These are phyloP conservation scores for Kandelia obovata DNA, from an alignment of 345 rosid species.

Conservation along the genomic window DNA sequence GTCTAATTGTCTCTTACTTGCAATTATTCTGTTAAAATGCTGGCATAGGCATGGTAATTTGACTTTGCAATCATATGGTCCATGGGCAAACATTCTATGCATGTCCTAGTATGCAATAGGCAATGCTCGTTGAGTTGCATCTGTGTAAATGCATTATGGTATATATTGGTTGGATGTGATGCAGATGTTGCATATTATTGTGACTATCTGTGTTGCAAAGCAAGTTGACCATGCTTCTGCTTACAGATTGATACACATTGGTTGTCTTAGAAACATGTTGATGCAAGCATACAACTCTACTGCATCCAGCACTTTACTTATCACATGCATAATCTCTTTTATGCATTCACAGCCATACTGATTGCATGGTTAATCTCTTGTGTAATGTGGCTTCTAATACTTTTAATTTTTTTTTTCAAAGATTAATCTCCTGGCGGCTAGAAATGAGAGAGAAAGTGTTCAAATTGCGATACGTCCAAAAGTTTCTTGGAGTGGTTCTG, in stretches of 20 bases:
- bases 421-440: slow-evolving; percentile 90
- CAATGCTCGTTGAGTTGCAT: background rate
- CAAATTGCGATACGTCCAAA: slow-evolving; percentile 93
- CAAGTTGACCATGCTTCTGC: background rate
- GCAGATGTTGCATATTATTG: background rate
- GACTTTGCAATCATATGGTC: background rate
- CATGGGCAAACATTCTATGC: background rate
- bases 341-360: too few species aligned
- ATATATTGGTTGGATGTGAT: too few species aligned
- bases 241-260: background rate
- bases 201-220: background rate
- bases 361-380: too few species aligned
- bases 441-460: slow-evolving; percentile 94
- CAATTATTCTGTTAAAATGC: background rate
- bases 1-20: slow-evolving; percentile 9
- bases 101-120: background rate
- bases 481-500: slow-evolving; percentile 77
- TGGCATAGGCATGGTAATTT: background rate
- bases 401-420: slow-evolving; percentile 26
- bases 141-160: background rate
- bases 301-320: background rate
- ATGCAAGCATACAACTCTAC: background rate
- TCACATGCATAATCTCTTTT: background rate
- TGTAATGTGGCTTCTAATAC: slow-evolving; percentile 12
- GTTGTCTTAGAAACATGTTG: background rate